Conservation (phyloP, 2,329 filamentous ascomycete species). For the Byssoonygena ceratinophila region DNA sequence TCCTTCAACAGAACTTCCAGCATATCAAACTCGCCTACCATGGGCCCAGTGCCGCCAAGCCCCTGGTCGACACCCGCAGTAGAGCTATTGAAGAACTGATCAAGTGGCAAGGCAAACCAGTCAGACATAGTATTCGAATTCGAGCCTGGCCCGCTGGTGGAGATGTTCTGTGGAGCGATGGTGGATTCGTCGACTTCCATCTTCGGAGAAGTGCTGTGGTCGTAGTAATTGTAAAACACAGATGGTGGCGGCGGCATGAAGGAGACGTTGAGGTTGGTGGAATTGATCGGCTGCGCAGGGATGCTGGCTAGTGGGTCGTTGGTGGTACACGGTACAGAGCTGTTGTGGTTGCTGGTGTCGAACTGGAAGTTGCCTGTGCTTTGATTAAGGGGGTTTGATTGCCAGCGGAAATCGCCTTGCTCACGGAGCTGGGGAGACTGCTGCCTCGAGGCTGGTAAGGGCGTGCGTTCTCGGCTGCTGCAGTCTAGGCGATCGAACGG, state of each 20-base stretch:
- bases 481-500: constrained; percentile 41
- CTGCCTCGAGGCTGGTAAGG: constrained; percentile 22
- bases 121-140: constrained; percentile 35
- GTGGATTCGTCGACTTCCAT: constrained; percentile 23
- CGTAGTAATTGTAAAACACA: constrained; percentile 38
- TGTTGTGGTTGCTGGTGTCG: constrained; percentile 16
- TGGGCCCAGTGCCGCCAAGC: constrained; percentile 51
- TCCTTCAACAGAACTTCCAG: constrained; percentile 39
- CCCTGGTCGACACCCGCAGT: constrained; percentile 41
- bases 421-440: constrained; percentile 14
- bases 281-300: constrained; percentile 37
- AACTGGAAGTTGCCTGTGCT: constrained; percentile 15
- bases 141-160: constrained; percentile 16
- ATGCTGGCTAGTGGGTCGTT: constrained; percentile 37
- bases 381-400: neutral
- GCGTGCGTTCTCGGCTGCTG: constrained; percentile 31
- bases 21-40: constrained; percentile 46
- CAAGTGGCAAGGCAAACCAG: constrained; percentile 53
- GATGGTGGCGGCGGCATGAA: constrained; percentile 40
- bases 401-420: constrained; percentile 13
- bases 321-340: constrained; percentile 24
- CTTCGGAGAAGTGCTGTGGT: constrained; percentile 28
- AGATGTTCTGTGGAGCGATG: constrained; percentile 23
- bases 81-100: constrained; percentile 46
- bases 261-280: constrained; percentile 36